Base-by-base conservation (phyloP, 192 early-diverging fungal species). In the Linnemannia zychae region DNA sequence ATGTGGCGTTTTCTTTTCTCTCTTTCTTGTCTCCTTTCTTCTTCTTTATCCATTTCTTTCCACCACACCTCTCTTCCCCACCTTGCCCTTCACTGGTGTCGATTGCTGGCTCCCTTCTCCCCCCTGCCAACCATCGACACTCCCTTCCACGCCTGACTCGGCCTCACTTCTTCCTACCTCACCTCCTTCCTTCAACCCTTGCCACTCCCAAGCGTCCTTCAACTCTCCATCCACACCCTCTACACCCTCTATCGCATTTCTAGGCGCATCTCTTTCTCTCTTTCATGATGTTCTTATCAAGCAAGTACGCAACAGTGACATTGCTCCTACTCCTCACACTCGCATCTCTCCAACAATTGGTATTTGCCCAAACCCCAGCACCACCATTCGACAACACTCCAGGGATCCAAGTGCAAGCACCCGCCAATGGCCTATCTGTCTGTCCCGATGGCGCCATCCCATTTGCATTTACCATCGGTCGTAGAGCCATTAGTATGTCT, bases 381-480 rank as follows among this genome's bases (percentile, higher is more conserved):
- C 67, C 66, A 33, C 24, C 48, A 18, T 77, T 70, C 70, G 15
- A 60, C 4, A 78, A 78, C 69, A 78, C 77, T 3, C 31, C 44
- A 0, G 77, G 77, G 1, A 1, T 72, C 1, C 4, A 22, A 6
- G 68, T 71, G 5, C 17, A 7, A 24, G 17, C 38, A 17, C 77
- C 77, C 7, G 1, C 7, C 34, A 36, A 71, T n/a, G 77, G 70
- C 57, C 20, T 37, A 6, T 47, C 77, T 53, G 7, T 78, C 50
- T 7, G n/a, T 16, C 68, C 52, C 15, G 44, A 71, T 33, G 37
- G 15, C 31, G 0, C 36, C 7, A 17, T 31, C 5, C 40, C 66
- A 28, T 1, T 28, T 11, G 44, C 47, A 13, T n/a, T 46, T 7
- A 17, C 17, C 1, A 22, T 40, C 3, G 38, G 34, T 17, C 24